Percentiles rank a stretch among this genome's conserved stretches.
Evolutionary conservation across 352 stramenopile genomes (phyloP).

Genomic region (Phytophthora syringae): DNA sequence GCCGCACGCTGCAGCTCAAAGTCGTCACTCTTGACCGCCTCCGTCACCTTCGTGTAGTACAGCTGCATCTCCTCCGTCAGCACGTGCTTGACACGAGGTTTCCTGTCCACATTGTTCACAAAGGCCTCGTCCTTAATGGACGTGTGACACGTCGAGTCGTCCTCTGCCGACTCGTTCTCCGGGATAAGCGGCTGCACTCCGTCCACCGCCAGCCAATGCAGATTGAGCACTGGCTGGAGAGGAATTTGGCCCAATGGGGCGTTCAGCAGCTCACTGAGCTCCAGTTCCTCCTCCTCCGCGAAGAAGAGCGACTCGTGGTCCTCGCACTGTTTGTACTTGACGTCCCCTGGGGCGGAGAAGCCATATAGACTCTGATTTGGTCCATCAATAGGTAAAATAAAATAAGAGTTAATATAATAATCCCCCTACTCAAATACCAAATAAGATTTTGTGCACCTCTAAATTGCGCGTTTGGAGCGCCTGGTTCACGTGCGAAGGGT

Average conservation of each 20-base stretch:
- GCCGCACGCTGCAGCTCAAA: conserved; percentile 76
- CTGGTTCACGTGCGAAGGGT: conserved; percentile 78
- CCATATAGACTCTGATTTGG: conserved; percentile 68
- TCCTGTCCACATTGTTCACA: conserved; percentile 69
- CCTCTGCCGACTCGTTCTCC: conserved; percentile 83
- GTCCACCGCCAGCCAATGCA: conserved; percentile 88
- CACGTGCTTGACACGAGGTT: conserved; percentile 86
- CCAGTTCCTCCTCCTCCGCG: conserved; percentile 76
- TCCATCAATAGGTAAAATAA: conserved; percentile 2
- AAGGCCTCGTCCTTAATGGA: conserved; percentile 84
- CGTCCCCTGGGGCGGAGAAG: conserved; percentile 57
- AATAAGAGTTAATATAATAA: not conserved
- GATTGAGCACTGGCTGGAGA: conserved; percentile 70
- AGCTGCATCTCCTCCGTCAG: conserved; percentile 91
- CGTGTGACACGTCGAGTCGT: conserved; percentile 71
- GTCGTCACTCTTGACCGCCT: conserved; percentile 80
- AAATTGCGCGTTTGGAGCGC: conserved; percentile 75
- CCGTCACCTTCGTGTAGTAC: conserved; percentile 90
- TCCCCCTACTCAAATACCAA: too few species aligned
- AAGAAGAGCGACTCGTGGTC: conserved; percentile 70
- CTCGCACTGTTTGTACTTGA: conserved; percentile 70
- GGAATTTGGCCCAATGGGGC: conserved; percentile 76
- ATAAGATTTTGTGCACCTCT: conserved; percentile 40
- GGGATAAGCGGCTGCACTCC: conserved; percentile 84
- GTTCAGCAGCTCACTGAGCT: conserved; percentile 75